Conservation (phyloP, 257 asterid species). For the Solanum bulbocastanum region DNA sequence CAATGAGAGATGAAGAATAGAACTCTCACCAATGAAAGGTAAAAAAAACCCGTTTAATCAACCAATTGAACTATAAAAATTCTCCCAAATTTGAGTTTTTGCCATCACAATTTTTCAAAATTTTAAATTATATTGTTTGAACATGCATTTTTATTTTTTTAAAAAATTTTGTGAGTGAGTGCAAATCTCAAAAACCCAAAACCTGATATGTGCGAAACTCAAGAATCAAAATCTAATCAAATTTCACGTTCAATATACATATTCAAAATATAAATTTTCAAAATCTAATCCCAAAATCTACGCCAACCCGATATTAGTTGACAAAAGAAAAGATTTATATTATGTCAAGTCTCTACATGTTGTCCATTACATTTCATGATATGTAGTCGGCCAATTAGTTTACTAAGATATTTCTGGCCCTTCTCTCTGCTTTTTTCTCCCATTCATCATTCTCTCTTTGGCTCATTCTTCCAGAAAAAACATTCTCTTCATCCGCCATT, state of each 20-base stretch:
- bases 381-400: neutral
- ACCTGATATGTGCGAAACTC: neutral
- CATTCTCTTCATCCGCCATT: neutral
- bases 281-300: no score
- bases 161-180: no score
- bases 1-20: neutral
- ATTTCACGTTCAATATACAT: neutral
- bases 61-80: neutral
- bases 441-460: neutral
- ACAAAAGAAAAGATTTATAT: neutral
- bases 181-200: no score
- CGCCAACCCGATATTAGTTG: neutral
- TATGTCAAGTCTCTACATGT: neutral
- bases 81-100: neutral
- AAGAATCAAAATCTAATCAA: neutral
- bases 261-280: no score
- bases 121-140: neutral
- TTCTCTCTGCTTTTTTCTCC: neutral
- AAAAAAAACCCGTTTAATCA: neutral
- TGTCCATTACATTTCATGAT: neutral
- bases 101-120: fast-evolving
- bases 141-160: neutral
- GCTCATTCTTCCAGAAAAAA: neutral
- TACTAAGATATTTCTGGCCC: neutral
- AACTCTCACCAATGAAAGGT: neutral